Base-by-base conservation (phyloP, 352 stramenopile genomes). In the Phytophthora sp. region DNA sequence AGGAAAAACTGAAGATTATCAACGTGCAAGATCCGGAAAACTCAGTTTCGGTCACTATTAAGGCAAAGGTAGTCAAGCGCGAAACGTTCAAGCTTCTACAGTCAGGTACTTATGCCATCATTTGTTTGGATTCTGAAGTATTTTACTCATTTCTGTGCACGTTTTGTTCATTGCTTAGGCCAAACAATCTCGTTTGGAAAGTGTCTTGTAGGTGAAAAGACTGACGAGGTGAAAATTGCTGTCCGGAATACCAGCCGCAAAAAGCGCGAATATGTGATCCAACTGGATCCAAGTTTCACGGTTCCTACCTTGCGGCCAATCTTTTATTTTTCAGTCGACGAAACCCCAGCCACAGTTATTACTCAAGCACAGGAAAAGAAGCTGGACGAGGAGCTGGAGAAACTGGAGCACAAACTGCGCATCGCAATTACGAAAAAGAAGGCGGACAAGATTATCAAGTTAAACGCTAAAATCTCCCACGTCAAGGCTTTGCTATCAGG, bases 401-500 rank as follows among this genome's bases (percentile, higher is more conserved):
- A 96, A 55, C 64, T 96, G 45, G 89, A 96, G 60, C 89, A 96
- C 61, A 96, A 96, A 61, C 58, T 96, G 20, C 84, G 89, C 8
- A 96, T 96, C 51, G 87, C 88, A 15, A 74, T 88, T 57, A 96
- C 89, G 13, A 96, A 96, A 71, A 96, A 96, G 63, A 96, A 96
- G 53, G 63, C 76, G 2, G 89, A 96, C 42, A 96, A 96, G 60
- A 96, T 96, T 39, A 71, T 74, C 35, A 94, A 93, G 49, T 50
- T 96, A 15, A 93, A 95, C 45, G 61, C 69, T 3, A 96, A 96
- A 39, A 96, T 96, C 36, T 82, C 62, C 18, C 76, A 89, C 21
- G 81, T 94, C 4, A 92, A 84, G 66, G 87, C 89, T 23, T 70
- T 95, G 18, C 49, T 96, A 7, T 91, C 75, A 30, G 88, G 88